phyloP scores from a whole-genome alignment of 176 grass and related monocot species.

The Bromus sterilis region DNA sequence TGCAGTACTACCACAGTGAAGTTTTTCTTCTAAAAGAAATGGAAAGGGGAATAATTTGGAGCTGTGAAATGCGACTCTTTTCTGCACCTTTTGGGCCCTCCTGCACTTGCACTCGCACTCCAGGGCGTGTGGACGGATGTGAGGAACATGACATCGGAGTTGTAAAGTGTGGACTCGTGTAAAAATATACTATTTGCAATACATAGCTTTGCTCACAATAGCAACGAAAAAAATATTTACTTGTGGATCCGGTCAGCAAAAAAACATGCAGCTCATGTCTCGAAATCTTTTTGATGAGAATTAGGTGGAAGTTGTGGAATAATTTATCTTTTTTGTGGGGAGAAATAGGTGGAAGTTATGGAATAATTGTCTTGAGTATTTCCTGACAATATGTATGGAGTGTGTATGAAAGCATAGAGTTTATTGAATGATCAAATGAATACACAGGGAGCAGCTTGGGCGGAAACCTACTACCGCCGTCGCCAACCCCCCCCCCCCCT shows the following conservation, averaged over 20 bases:
- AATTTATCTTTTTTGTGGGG: too few species aligned
- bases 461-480: too few species aligned
- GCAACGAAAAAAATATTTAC: not conserved
- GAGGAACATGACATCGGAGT: not conserved
- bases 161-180: not conserved
- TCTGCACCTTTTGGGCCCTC: slow-evolving; percentile 9
- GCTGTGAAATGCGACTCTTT: slow-evolving; percentile 22
- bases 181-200: not conserved
- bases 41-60: slow-evolving; percentile 30
- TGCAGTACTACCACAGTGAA: slow-evolving; percentile 9
- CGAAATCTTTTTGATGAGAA: not conserved
- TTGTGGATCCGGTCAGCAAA: not conserved
- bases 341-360: too few species aligned
- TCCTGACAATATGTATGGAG: too few species aligned
- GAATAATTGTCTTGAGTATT: too few species aligned
- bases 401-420: too few species aligned
- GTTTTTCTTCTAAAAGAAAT: slow-evolving; percentile 20
- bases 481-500: too few species aligned
- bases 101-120: not conserved
- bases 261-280: not conserved
- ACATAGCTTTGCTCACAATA: not conserved
- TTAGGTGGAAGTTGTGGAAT: not conserved
- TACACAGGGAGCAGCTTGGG: too few species aligned
- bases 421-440: too few species aligned
- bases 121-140: not conserved